phyloP scores from a whole-genome alignment of 441 rosid genomes.

The Cnidoscolus chayamansa region DNA sequence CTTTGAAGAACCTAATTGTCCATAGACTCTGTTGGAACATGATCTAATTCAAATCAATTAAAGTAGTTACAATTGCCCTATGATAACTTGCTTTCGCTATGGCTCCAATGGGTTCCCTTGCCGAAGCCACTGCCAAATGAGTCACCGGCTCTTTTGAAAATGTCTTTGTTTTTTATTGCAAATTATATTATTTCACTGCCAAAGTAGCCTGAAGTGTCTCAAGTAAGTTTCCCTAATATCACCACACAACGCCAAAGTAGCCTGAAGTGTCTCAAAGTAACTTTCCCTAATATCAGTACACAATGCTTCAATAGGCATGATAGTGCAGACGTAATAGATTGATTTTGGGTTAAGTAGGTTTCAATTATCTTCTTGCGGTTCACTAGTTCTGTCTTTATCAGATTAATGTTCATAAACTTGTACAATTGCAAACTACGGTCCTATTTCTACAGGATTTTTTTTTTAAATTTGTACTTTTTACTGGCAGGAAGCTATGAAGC shows the following conservation, averaged over 20 bases:
- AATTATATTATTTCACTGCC: not conserved
- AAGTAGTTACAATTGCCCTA: too few relatives aligned
- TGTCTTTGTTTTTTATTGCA: not conserved
- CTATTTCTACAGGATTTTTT: constrained; percentile 1
- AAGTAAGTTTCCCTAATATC: too few relatives aligned
- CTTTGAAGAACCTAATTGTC: not conserved
- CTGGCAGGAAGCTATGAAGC: constrained; percentile 94
- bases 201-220: too few relatives aligned
- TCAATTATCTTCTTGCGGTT: constrained; percentile 7
- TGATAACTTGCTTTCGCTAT: too few relatives aligned
- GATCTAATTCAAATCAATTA: constrained; percentile 5
- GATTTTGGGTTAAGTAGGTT: not conserved
- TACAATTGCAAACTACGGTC: not conserved
- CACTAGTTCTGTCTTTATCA: not conserved
- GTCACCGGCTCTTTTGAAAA: not conserved
- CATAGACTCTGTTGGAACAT: not conserved
- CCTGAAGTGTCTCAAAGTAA: not conserved
- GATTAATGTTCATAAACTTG: not conserved
- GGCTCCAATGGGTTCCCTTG: too few relatives aligned
- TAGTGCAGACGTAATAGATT: not conserved
- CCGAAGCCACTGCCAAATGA: too few relatives aligned
- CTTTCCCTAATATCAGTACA: not conserved
- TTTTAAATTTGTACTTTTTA: constrained; percentile 20
- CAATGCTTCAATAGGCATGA: not conserved
- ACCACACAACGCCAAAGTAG: not conserved